Evolutionary conservation across 1,139 yeast species (phyloP).

Genomic region (Saccharomyces hybrid): DNA sequence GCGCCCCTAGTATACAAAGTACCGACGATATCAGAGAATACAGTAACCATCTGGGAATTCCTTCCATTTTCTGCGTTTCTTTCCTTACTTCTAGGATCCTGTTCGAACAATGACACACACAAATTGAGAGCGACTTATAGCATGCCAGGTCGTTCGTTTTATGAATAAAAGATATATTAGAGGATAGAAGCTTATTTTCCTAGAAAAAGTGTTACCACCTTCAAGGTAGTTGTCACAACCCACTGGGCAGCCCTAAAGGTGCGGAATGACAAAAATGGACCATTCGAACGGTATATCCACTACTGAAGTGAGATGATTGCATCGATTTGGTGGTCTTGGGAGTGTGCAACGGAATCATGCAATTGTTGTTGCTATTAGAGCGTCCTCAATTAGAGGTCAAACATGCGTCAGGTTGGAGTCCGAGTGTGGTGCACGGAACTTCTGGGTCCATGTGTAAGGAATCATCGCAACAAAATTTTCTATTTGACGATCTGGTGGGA

Average conservation of each 20-base stretch:
- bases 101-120: background rate
- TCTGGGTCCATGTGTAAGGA: background rate
- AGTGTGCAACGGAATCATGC: background rate
- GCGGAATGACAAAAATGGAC: background rate
- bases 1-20: slow-evolving; percentile 28
- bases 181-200: background rate
- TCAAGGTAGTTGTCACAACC: background rate
- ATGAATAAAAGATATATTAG: background rate
- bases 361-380: background rate
- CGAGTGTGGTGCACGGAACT: background rate
- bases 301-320: background rate
- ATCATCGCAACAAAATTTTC: background rate
- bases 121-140: no score
- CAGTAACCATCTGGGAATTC: slow-evolving; percentile 27
- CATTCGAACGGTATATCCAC: background rate
- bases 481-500: background rate
- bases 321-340: background rate
- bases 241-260: background rate
- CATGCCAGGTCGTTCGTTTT: no score
- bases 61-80: slow-evolving; percentile 2
- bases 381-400: background rate
- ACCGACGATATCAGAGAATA: slow-evolving; percentile 28
- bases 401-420: background rate
- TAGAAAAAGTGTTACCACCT: background rate
- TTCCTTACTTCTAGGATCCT: background rate